These are phyloP conservation scores for Gaeumannomyces tritici DNA, from an alignment of 2,329 filamentous ascomycete species.

Conservation along the genomic window DNA sequence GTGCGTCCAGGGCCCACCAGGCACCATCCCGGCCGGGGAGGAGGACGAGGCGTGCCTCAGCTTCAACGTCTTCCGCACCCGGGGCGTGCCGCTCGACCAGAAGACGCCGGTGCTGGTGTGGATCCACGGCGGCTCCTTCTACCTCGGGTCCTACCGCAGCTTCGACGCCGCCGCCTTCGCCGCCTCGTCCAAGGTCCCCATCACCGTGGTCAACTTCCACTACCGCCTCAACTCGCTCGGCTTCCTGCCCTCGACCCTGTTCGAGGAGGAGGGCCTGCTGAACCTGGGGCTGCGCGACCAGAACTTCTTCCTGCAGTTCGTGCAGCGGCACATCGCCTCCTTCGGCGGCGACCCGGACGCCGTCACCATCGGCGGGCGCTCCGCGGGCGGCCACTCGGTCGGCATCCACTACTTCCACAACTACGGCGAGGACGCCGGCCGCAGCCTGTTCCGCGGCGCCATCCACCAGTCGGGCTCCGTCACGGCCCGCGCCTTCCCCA, in stretches of 20 bases:
- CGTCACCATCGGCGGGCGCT: not conserved
- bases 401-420: constrained; percentile 2
- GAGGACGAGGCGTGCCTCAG: not conserved
- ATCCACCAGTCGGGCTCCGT: constrained; percentile 2
- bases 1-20: constrained; percentile 1
- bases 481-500: constrained; percentile 1
- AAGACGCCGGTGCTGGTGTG: constrained; percentile 1
- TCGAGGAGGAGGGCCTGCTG: not conserved
- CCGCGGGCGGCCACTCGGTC: not conserved
- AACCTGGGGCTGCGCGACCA: constrained; percentile 1
- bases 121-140: constrained; percentile 1
- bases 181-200: not conserved
- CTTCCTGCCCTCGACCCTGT: not conserved
- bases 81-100: not conserved
- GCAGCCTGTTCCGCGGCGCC: not conserved
- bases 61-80: constrained; percentile 2
- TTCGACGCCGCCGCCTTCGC: constrained; percentile 1
- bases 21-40: not conserved
- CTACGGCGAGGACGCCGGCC: not conserved
- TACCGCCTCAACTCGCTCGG: not conserved
- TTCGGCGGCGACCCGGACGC: constrained; percentile 1
- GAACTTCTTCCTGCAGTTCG: constrained; percentile 1
- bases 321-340: constrained; percentile 1
- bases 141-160: not conserved
- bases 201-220: constrained; percentile 1